Percentiles rank a stretch among this genome's conserved stretches.
Evolutionary conservation across 164 flowering plant species (phyloP).

Genomic region (Taxillus chinensis): DNA sequence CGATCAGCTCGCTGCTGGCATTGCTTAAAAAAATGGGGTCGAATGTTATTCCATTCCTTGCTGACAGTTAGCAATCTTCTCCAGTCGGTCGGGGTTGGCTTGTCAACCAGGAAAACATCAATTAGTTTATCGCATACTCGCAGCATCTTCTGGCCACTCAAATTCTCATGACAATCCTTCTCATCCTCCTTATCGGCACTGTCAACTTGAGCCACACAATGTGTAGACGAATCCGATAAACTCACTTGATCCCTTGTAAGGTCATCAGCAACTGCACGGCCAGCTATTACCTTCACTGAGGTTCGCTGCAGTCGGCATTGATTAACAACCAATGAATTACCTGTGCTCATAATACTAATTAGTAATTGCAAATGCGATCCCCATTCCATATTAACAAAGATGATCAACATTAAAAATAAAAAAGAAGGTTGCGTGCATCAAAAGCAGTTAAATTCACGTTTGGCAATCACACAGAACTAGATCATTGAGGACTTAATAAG

Average conservation of each 20-base stretch:
- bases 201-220: slow-evolving; percentile 1
- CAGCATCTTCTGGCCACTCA: slow-evolving; percentile 44
- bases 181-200: slow-evolving; percentile 14
- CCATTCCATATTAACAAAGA: too few relatives aligned
- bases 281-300: slow-evolving; percentile 16
- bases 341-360: not conserved
- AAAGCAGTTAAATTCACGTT: too few relatives aligned
- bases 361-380: too few relatives aligned
- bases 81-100: slow-evolving; percentile 85
- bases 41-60: slow-evolving; percentile 55
- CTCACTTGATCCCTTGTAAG: slow-evolving; percentile 13
- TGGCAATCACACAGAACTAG: too few relatives aligned
- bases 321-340: not conserved
- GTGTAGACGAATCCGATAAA: slow-evolving; percentile 9
- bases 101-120: slow-evolving; percentile 87
- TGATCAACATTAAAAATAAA: too few relatives aligned
- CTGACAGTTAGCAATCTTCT: slow-evolving; percentile 80
- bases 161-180: slow-evolving; percentile 13
- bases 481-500: too few relatives aligned
- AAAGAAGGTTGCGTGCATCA: too few relatives aligned
- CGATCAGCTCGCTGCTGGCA: slow-evolving; percentile 70
- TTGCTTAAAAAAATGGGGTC: slow-evolving; percentile 63
- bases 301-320: not conserved
- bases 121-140: slow-evolving; percentile 74
- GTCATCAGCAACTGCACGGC: slow-evolving; percentile 27